phyloP scores from a whole-genome alignment of 106 monocot genomes.

The Apostasia ramifera region DNA sequence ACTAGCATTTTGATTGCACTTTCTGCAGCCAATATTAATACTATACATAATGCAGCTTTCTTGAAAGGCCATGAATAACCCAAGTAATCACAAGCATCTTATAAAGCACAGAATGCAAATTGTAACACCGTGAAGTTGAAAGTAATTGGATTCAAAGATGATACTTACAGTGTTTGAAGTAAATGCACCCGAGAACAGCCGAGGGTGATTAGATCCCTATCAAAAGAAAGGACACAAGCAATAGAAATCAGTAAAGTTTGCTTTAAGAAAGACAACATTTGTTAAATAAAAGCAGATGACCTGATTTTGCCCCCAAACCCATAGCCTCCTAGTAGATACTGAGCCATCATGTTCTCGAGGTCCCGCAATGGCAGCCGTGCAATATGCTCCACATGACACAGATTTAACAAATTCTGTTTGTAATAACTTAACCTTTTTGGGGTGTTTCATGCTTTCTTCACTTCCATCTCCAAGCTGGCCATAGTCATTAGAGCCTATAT shows the following conservation, averaged over 20 bases:
- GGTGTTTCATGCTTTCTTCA: constrained; percentile 64
- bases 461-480: constrained; percentile 96
- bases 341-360: constrained; percentile 70
- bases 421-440: constrained; percentile 61
- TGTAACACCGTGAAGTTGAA: neutral
- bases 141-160: neutral
- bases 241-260: constrained; percentile 1
- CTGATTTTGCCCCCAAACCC: constrained; percentile 99
- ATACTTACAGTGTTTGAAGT: constrained; percentile 61
- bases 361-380: constrained; percentile 85
- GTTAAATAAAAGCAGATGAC: constrained; percentile 16
- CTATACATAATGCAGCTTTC: too few relatives aligned
- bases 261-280: neutral
- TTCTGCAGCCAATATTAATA: too few relatives aligned
- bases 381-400: constrained; percentile 92
- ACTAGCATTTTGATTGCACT: too few relatives aligned
- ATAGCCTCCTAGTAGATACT: constrained; percentile 59
- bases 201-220: constrained; percentile 84
- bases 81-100: too few relatives aligned
- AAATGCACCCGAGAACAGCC: constrained; percentile 82
- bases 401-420: constrained; percentile 74
- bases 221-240: neutral
- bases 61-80: too few relatives aligned
- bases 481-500: constrained; percentile 83
- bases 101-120: too few relatives aligned